Conservation (phyloP, 2,329 filamentous ascomycete species). For the Ophiostoma populinum region DNA sequence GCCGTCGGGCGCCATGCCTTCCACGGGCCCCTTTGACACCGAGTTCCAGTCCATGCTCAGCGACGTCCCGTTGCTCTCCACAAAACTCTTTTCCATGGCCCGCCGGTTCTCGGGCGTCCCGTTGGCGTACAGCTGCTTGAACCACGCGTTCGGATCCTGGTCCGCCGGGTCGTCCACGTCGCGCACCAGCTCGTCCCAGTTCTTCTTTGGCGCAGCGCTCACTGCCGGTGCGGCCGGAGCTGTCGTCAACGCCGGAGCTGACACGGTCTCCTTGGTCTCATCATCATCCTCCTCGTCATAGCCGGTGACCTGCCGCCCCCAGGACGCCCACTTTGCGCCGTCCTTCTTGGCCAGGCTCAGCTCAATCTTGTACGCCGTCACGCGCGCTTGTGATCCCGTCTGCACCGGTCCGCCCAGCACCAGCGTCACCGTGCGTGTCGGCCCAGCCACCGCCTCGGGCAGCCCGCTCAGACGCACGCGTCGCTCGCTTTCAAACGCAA, state of each 20-base stretch:
- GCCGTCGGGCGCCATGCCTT: constrained; percentile 58
- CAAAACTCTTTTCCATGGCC: constrained; percentile 96
- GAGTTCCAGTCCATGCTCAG: constrained; percentile 86
- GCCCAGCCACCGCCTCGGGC: constrained; percentile 11
- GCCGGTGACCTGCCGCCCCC: constrained; percentile 16
- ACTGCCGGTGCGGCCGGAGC: constrained; percentile 15
- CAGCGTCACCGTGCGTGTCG: constrained; percentile 10
- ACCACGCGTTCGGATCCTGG: constrained; percentile 60
- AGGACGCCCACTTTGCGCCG: constrained; percentile 17
- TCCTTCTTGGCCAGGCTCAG: constrained; percentile 16
- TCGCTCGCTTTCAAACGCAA: constrained; percentile 2
- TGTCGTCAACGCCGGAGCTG: too few relatives aligned
- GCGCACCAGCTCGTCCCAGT: constrained; percentile 71
- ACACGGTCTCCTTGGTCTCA: too few relatives aligned
- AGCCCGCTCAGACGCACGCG: constrained; percentile 9
- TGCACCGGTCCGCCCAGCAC: constrained; percentile 14
- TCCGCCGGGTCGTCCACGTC: constrained; percentile 40
- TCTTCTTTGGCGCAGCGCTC: constrained; percentile 93
- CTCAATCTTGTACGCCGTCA: constrained; percentile 19
- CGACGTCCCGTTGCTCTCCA: constrained; percentile 83
- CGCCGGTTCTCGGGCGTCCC: constrained; percentile 65
- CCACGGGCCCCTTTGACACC: constrained; percentile 54
- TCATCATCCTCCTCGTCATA: too few relatives aligned
- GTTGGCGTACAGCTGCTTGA: constrained; percentile 71
- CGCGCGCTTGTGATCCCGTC: constrained; percentile 11